Base-by-base conservation (phyloP, 495 filamentous ascomycete species). In the Penicillium macrosclerotiorum region DNA sequence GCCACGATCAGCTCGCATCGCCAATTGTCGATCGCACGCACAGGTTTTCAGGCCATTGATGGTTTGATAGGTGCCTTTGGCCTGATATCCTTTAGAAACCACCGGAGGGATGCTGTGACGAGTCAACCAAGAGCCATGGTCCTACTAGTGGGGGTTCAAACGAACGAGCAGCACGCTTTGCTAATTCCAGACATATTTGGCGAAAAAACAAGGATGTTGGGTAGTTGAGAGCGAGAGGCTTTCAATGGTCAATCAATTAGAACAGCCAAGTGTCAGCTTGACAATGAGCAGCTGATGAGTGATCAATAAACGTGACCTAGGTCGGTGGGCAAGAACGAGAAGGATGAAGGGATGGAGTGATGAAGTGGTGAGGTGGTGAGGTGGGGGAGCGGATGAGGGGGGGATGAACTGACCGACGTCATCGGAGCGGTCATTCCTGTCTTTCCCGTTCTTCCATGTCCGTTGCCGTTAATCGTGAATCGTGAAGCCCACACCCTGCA, bases 1-100 rank as follows among this genome's bases (percentile, higher is more conserved):
- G 50, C 29, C 8, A 38, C 26, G 6, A 3, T 7, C 11, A 3
- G 23, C 25, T 39, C 16, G 26, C 12, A 24, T 24, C 19, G 5
- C 20, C 12, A 20, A 24, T 19, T 42, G 3, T 1, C 12, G 2
- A 5, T 22, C 9, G 5, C 24, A 55, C 72, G 16, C 64, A 84
- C 81, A 85, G 35, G 79, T 82, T 65, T 83, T 80, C 57, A 81
- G 45, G 50, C 80, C 80, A 65, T 76, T 74, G 61, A 82, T 67
- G 31, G 72, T 77, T 54, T 79, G 75, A 57, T 81, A 85, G 57
- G 74, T 65, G 40, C 81, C 81, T 61, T 84, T 85, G 51, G 72
- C 57, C 46, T 74, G 57, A 64, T 84, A 85, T 43, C 64, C 76
- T 49, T 79, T 75, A 47, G 67, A 65, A 14, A 80, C 62, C 27